These are phyloP conservation scores for Lecanosticta acicola DNA, from an alignment of 2,329 filamentous ascomycete species.

Conservation along the genomic window DNA sequence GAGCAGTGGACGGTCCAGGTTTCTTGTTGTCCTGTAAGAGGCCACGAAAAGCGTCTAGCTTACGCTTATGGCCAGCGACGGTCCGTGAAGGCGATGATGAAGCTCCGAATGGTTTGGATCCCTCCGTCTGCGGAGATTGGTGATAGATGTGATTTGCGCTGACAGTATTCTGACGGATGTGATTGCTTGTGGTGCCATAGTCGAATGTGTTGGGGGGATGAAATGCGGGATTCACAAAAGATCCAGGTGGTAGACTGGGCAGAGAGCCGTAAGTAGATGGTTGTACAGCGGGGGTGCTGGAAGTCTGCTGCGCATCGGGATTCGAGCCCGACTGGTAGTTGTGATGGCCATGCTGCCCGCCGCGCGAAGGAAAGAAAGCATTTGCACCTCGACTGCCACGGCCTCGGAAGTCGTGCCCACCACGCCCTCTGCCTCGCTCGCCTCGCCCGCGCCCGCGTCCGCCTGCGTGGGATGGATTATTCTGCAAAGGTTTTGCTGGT, in stretches of 20 bases:
- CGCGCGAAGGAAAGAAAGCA: too few relatives aligned
- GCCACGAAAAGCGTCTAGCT: constrained; percentile 28
- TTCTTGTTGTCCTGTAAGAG: constrained; percentile 13
- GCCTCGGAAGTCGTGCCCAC: constrained; percentile 13
- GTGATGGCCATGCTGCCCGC: background rate
- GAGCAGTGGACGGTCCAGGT: constrained; percentile 22
- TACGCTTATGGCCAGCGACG: constrained; percentile 30
- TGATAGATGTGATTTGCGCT: background rate
- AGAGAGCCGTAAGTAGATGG: background rate
- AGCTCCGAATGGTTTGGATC: background rate
- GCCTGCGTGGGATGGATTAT: constrained; percentile 2
- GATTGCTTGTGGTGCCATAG: background rate
- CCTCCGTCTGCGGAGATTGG: background rate
- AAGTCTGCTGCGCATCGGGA: background rate
- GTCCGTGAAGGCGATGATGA: constrained; percentile 12
- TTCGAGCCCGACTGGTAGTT: background rate
- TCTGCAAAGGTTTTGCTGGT: constrained; percentile 26
- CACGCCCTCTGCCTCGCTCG: constrained; percentile 29
- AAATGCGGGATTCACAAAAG: constrained; percentile 31
- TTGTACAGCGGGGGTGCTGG: background rate
- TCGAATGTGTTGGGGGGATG: background rate
- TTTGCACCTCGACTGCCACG: constrained; percentile 9
- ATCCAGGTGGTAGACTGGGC: constrained; percentile 22
- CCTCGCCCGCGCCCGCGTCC: constrained; percentile 27
- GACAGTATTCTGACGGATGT: background rate